Conservation (phyloP, 2,329 filamentous ascomycete genomes). For the Elsinoe perseae region DNA sequence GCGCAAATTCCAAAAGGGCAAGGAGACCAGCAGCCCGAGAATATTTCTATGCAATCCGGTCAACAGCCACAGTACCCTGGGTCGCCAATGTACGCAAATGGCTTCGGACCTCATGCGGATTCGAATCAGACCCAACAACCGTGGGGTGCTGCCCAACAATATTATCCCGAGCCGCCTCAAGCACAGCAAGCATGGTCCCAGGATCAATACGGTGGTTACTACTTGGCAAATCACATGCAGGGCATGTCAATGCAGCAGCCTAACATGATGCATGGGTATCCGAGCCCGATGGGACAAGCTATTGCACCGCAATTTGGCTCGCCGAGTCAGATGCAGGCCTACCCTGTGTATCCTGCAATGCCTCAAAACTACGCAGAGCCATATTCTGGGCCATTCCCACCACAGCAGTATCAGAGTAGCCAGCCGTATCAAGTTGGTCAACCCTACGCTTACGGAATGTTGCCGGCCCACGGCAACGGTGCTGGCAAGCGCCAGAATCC, state of each 20-base stretch:
- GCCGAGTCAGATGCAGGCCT: conserved; percentile 19
- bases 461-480: conserved; percentile 15
- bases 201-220: conserved; percentile 34
- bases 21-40: conserved; percentile 12
- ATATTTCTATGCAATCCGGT: neutral
- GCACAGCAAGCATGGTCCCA: conserved; percentile 20
- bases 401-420: neutral
- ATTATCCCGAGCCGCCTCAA: neutral
- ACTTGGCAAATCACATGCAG: conserved; percentile 39
- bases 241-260: conserved; percentile 39
- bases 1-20: conserved; percentile 2
- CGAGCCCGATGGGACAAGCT: neutral
- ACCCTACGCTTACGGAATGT: conserved; percentile 59
- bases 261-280: conserved; percentile 14
- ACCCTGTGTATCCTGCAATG: conserved; percentile 25
- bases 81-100: conserved; percentile 27
- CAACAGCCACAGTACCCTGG: conserved; percentile 15
- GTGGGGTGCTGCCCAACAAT: conserved; percentile 27
- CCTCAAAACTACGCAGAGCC: conserved; percentile 2
- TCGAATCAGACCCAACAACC: conserved; percentile 31
- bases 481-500: conserved; percentile 41
- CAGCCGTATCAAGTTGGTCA: conserved; percentile 19
- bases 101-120: conserved; percentile 24
- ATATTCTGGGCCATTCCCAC: conserved; percentile 22
- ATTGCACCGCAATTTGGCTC: conserved; percentile 17